Percentiles rank a stretch among this genome's conserved stretches.
These are phyloP conservation scores for Trichoderma aggressivum DNA, from an alignment of 2,329 filamentous ascomycete genomes.

Conservation along the genomic window DNA sequence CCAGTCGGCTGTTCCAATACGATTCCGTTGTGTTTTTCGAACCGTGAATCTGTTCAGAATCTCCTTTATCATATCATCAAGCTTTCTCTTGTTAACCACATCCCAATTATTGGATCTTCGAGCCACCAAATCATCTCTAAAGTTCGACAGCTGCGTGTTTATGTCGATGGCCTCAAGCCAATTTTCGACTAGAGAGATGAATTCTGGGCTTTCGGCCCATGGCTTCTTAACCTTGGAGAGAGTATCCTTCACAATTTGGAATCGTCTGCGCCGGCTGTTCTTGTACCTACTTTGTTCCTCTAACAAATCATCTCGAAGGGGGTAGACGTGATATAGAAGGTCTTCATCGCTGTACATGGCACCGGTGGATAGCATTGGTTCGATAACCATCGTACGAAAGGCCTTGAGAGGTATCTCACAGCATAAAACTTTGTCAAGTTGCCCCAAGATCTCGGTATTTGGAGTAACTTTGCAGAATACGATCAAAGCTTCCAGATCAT, in stretches of 20 bases:
- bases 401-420: not conserved
- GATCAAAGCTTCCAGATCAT: not conserved
- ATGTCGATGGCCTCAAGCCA: not conserved
- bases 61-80: not conserved
- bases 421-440: not conserved
- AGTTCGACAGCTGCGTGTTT: not conserved
- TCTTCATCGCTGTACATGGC: not conserved
- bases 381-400: not conserved
- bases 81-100: not conserved
- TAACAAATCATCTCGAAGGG: not conserved
- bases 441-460: accelerated
- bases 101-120: not conserved
- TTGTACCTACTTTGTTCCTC: no score
- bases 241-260: not conserved
- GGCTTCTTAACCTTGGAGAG: not conserved
- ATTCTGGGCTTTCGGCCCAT: accelerated
- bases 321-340: not conserved
- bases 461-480: not conserved
- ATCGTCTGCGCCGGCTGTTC: no score
- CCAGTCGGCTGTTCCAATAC: not conserved
- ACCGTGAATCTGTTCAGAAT: not conserved
- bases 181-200: not conserved
- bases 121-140: not conserved
- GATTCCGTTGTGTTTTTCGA: not conserved
- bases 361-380: not conserved